A percentile compares a stretch with the other conserved stretches of the same genome.
phyloP scores from a whole-genome alignment of 169 alveolate genomes.

The Eimeria acervulina region DNA sequence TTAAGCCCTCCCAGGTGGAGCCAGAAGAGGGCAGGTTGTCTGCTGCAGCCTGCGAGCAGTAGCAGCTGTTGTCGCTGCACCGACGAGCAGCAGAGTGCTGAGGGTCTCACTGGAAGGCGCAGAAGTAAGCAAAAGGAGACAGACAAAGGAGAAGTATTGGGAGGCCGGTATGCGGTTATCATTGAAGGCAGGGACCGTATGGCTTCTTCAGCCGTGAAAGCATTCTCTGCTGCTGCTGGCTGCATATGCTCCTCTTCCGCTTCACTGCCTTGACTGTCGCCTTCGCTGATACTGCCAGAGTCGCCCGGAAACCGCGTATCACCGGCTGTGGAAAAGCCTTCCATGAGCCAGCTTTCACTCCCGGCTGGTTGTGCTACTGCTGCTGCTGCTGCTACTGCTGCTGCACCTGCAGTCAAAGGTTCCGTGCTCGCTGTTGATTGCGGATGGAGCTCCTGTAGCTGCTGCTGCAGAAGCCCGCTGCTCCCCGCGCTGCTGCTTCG shows the following conservation, averaged over 20 bases:
- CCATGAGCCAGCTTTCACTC: conserved; percentile 43
- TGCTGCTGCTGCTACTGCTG: conserved; percentile 11
- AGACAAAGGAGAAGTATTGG: conserved; percentile 39
- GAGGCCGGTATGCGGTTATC: conserved; percentile 59
- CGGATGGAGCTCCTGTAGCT: conserved; percentile 8
- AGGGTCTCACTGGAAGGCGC: conserved; percentile 63
- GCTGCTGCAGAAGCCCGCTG: conserved; percentile 46
- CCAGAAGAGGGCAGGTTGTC: conserved; percentile 70
- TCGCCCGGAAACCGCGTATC: neutral
- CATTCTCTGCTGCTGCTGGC: conserved; percentile 71
- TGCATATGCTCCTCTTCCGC: conserved; percentile 42
- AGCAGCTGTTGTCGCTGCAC: conserved; percentile 54
- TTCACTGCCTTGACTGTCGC: conserved; percentile 41
- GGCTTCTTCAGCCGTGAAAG: conserved; percentile 56
- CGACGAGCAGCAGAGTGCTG: conserved; percentile 52
- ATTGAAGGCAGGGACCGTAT: conserved; percentile 42
- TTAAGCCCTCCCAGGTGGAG: conserved; percentile 9
- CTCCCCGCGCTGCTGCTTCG: neutral
- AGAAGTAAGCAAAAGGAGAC: conserved; percentile 35
- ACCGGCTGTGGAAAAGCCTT: neutral
- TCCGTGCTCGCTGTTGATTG: neutral
- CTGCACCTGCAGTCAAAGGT: conserved; percentile 1
- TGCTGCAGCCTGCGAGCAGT: conserved; percentile 65
- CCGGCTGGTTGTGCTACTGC: neutral
- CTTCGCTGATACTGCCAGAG: neutral